Base-by-base conservation (phyloP, 192 early-diverging fungal species). In the Mortierella alpina region DNA sequence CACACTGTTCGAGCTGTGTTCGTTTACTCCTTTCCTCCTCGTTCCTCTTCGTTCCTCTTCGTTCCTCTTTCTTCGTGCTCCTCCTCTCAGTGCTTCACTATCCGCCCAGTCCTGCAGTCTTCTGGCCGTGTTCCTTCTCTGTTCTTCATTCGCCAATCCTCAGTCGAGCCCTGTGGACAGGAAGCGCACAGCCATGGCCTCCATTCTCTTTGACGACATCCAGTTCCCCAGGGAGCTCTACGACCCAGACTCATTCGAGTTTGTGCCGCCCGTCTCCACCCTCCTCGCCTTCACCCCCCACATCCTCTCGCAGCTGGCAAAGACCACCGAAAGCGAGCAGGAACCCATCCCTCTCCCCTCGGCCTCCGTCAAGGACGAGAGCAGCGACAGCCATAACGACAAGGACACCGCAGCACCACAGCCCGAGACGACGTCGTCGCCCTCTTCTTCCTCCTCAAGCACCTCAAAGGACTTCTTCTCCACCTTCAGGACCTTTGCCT, bases 181-280 rank as follows among this genome's bases (percentile, higher is more conserved):
- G 1, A 1, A 1, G 31, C 31, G 31, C 31, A 31, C 31, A 31
- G 31, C 31, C 31, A 83, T 83, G 82, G 82, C 82, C 1, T 83
- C 82, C 7, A 72, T 84, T 31, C 79, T 88, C 17, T 88, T 88
- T 74, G 67, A 82, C 56, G 86, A 88, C 63, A 86, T 86, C 56
- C 70, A 71, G 6, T 88, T 86, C 49, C 86, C 86, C 41, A 51
- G 68, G 13, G 86, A 88, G 57, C 64, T 88, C 41, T 88, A 86
- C 47, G 73, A 88, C 55, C 72, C 67, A 42, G 81, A 84, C 18
- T 84, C 77, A 0, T 53, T 82, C 15, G 79, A 84, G 41, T 88
- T 88, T 60, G 82, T 85, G 40, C 55, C 75, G 12, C 86, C 84
- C 5, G 75, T 88, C 48, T 73, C 76, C 4, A 86, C 85, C 17